Evolutionary conservation across 345 rosid species (phyloP).

Genomic region (Euphorbia peplus): DNA sequence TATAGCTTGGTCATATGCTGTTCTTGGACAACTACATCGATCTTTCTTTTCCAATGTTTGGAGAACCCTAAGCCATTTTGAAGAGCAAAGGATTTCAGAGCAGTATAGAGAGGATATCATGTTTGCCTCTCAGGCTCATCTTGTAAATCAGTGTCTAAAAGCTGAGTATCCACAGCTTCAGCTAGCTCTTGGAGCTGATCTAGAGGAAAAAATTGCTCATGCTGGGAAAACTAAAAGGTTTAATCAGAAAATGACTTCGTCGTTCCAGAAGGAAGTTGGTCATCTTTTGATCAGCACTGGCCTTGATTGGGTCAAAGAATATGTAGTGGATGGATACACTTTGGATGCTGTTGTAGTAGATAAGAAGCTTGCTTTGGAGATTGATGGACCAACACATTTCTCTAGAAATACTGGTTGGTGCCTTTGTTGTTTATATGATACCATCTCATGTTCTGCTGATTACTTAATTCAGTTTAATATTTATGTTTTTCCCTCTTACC

Average conservation of each 20-base stretch:
- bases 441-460: not conserved
- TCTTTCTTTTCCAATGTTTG: constrained; percentile 67
- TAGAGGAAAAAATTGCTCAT: constrained; percentile 60
- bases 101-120: constrained; percentile 81
- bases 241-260: constrained; percentile 79
- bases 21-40: constrained; percentile 63
- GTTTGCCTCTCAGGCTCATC: constrained; percentile 88
- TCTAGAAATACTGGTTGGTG: constrained; percentile 73
- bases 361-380: constrained; percentile 82
- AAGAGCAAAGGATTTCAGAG: constrained; percentile 82
- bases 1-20: constrained; percentile 97
- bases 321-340: constrained; percentile 63
- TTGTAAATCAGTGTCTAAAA: constrained; percentile 81
- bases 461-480: constrained; percentile 2
- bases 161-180: constrained; percentile 75
- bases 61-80: constrained; percentile 52
- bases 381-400: constrained; percentile 94
- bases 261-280: constrained; percentile 83
- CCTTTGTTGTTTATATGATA: constrained; percentile 10
- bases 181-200: constrained; percentile 44
- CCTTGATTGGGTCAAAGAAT: constrained; percentile 81
- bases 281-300: constrained; percentile 84
- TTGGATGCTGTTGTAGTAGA: constrained; percentile 80
- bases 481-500: not conserved
- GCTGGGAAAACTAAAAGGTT: constrained; percentile 84